Percentiles rank a stretch among this genome's conserved stretches.
phyloP scores from a whole-genome alignment of 2,329 filamentous ascomycete genomes.

The Arthrobotrys musiformis region DNA sequence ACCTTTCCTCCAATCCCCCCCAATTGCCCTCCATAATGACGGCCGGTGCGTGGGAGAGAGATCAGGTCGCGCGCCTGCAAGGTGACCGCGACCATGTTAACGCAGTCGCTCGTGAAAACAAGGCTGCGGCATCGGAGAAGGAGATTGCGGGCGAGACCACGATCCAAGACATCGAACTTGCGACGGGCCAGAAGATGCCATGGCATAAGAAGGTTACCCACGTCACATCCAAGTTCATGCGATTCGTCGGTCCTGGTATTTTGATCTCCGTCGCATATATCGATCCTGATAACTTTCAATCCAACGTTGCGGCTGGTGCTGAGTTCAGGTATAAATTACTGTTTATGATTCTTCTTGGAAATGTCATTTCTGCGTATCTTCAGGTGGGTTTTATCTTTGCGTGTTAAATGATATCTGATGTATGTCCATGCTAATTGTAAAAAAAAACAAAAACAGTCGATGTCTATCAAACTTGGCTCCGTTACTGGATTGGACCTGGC shows the following conservation, averaged over 20 bases:
- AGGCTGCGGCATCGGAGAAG: neutral
- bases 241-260: conserved; percentile 60
- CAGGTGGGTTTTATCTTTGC: conserved; percentile 14
- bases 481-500: conserved; percentile 76
- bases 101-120: conserved; percentile 42
- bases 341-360: conserved; percentile 56
- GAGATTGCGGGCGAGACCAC: conserved; percentile 32
- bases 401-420: too few species aligned
- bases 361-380: conserved; percentile 52
- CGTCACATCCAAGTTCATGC: conserved; percentile 57
- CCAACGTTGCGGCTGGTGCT: conserved; percentile 53
- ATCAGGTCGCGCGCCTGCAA: conserved; percentile 49
- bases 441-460: conserved; percentile 63
- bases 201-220: conserved; percentile 43
- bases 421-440: neutral
- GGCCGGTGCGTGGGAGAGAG: conserved; percentile 42
- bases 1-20: neutral
- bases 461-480: conserved; percentile 72
- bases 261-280: conserved; percentile 60
- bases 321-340: conserved; percentile 53
- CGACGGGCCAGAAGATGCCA: conserved; percentile 51
- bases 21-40: conserved; percentile 30
- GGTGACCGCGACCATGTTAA: conserved; percentile 45
- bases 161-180: conserved; percentile 49
- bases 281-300: conserved; percentile 60